Base-by-base conservation (phyloP, 208 protist species). In the Acanthamoeba divionensis region DNA sequence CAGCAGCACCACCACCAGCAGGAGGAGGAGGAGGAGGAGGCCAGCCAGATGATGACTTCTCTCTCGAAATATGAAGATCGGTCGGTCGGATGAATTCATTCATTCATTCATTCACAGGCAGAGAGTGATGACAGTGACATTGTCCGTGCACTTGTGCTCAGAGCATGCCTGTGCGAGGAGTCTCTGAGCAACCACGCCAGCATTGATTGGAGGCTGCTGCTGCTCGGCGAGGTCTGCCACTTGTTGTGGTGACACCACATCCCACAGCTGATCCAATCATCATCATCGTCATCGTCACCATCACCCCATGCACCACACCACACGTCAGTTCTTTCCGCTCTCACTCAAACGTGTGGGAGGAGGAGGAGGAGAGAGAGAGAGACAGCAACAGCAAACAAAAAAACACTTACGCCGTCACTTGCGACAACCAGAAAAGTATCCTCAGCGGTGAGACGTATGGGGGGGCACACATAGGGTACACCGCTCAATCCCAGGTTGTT, bases 371-470 rank as follows among this genome's bases (percentile, higher is more conserved):
- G n/a, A n/a, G 52, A 60, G n/a, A 60, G 52, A 60, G n/a, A 24
- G n/a, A n/a, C 24, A 36, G 13, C 24, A 29, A 29, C 12, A 29
- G n/a, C 15, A 12, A 71, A n/a, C 33, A 57, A 24, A 24, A 9
- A 7, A 31, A n/a, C 18, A 55, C 79, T 63, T 73, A 93, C 91
- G 52, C 92, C 92, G 83, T 94, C 92, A n/a, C 82, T 92, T 0
- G 92, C 92, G 67, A 94, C 80, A 15, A 94, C 89, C 10, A 94
- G 45, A 57, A 89, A 29, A 54, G 66, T 86, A 52, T 94, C 86
- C 45, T 75, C 71, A 6, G 71, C 79, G 41, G 67, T 90, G 0
- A 92, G 52, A 21, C 79, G 41, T n/a, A 93, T 91, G 5, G 67
- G 54, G 0, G 73, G 63, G 47, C 83, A 88, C 1, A 94, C 75